A percentile compares a stretch with the other conserved stretches of the same genome.
Conservation (phyloP, 208 protist genomes). For the Leishmania guyanensis region DNA sequence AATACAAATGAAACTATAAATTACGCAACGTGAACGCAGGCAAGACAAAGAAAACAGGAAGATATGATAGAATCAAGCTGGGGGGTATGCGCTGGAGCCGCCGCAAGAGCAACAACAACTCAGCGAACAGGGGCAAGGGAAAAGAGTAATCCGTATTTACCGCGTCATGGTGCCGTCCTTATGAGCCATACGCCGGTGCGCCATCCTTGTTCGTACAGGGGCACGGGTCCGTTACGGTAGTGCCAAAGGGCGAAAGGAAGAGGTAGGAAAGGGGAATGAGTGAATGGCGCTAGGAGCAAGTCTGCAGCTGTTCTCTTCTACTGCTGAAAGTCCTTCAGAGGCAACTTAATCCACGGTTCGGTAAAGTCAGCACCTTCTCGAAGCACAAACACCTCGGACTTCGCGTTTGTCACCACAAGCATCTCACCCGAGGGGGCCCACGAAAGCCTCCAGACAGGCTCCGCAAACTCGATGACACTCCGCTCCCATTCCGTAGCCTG, state of each 20-base stretch:
- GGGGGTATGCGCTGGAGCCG: neutral
- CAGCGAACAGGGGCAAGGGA: neutral
- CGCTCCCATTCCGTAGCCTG: conserved; percentile 62
- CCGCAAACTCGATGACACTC: conserved; percentile 59
- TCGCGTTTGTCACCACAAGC: conserved; percentile 74
- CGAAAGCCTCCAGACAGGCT: conserved; percentile 80
- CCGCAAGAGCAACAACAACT: neutral
- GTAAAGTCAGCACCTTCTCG: conserved; percentile 71
- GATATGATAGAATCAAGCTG: neutral
- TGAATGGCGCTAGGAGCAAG: neutral
- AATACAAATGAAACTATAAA: neutral
- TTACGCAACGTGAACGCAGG: neutral
- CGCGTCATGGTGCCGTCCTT: neutral
- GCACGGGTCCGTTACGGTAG: neutral
- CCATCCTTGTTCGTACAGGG: neutral
- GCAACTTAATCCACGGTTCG: conserved; percentile 76
- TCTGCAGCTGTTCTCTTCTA: conserved; percentile 9
- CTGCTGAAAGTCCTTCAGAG: conserved; percentile 68
- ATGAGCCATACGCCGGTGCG: neutral
- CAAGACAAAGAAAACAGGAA: neutral
- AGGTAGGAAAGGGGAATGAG: neutral
- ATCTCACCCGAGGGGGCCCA: conserved; percentile 77
- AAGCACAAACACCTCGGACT: conserved; percentile 73
- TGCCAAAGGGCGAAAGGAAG: neutral
- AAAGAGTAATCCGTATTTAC: neutral